Percentiles rank a stretch among this genome's conserved stretches.
Evolutionary conservation across 2,329 filamentous ascomycete species (phyloP).

Genomic region (Aspergillus sp.): DNA sequence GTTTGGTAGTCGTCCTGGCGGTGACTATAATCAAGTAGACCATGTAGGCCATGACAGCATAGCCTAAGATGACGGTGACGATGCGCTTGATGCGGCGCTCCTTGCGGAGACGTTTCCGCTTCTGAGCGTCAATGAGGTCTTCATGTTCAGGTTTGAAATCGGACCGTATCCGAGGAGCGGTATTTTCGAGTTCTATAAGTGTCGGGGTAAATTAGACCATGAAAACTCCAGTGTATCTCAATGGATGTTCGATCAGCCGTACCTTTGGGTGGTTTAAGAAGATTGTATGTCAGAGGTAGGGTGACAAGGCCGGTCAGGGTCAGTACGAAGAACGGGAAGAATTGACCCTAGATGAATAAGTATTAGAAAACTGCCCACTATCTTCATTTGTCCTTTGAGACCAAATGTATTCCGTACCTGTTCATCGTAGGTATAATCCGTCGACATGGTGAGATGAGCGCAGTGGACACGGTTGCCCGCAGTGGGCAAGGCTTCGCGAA

Average conservation of each 20-base stretch:
- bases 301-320: slow-evolving; percentile 86
- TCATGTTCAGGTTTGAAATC: slow-evolving; percentile 79
- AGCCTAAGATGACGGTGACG: slow-evolving; percentile 72
- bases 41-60: slow-evolving; percentile 85
- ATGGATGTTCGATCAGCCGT: slow-evolving; percentile 16
- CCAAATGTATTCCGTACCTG: slow-evolving; percentile 54
- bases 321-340: slow-evolving; percentile 98
- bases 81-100: slow-evolving; percentile 85
- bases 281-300: slow-evolving; percentile 82
- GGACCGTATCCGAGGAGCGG: slow-evolving; percentile 78
- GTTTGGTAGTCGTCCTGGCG: slow-evolving; percentile 67
- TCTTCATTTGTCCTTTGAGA: neutral
- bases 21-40: slow-evolving; percentile 84
- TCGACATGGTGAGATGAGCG: slow-evolving; percentile 60
- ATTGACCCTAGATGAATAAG: slow-evolving; percentile 67
- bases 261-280: slow-evolving; percentile 75
- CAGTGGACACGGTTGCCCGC: slow-evolving; percentile 34
- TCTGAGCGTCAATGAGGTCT: slow-evolving; percentile 78
- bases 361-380: neutral
- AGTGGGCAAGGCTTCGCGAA: slow-evolving; percentile 23
- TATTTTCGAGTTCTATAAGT: slow-evolving; percentile 67
- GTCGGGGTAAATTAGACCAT: neutral
- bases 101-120: slow-evolving; percentile 83
- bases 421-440: slow-evolving; percentile 98
- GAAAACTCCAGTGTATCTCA: neutral